Evolutionary conservation across 148 eudicot genomes (phyloP).

Genomic region (Mesembryanthemum crystallinum): DNA sequence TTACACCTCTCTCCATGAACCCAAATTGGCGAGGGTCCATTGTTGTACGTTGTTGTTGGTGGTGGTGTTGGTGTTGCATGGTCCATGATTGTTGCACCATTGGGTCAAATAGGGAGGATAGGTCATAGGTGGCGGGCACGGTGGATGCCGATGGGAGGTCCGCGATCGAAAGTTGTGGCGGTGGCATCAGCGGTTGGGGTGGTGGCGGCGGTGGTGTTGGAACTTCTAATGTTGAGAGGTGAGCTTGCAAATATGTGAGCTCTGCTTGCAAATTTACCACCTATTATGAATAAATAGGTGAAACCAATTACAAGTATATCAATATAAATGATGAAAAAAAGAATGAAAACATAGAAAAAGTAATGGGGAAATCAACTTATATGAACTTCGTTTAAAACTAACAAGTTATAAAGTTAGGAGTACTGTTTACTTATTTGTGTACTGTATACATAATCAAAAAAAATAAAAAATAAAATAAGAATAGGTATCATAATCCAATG

Average conservation of each 20-base stretch:
- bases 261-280: conserved; percentile 86
- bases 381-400: no score
- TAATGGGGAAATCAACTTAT: no score
- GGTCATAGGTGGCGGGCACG: conserved; percentile 38
- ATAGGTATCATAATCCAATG: no score
- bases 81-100: conserved; percentile 31
- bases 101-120: conserved; percentile 36
- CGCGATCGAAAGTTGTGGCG: conserved; percentile 47
- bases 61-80: conserved; percentile 22
- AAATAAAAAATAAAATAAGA: no score
- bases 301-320: no score
- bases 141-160: conserved; percentile 34
- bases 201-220: conserved; percentile 60
- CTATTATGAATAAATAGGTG: conserved; percentile 43
- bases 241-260: conserved; percentile 82
- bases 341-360: no score
- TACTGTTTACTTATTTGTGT: no score
- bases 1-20: conserved; percentile 20
- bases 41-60: conserved; percentile 25
- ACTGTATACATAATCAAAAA: no score
- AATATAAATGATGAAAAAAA: no score
- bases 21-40: conserved; percentile 23
- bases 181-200: conserved; percentile 38
- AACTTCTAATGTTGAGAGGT: conserved; percentile 63
- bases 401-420: no score